Evolutionary conservation across 805 yeast species (phyloP).

Genomic region (Dipodascopsis uninucleata): DNA sequence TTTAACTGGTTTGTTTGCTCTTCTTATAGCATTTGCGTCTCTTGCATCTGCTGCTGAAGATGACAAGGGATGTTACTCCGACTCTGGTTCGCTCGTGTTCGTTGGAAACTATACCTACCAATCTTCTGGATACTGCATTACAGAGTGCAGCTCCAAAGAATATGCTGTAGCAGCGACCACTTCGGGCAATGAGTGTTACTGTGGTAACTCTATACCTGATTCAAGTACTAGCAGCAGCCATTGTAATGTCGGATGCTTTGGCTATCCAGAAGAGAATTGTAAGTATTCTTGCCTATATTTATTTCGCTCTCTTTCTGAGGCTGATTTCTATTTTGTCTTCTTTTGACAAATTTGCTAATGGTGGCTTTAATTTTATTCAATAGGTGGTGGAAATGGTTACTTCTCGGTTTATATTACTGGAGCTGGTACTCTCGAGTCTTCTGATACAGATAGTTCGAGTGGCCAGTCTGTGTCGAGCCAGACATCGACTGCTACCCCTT

Average conservation of each 20-base stretch:
- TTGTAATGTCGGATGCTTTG: slow-evolving; percentile 53
- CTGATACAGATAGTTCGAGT: slow-evolving; percentile 16
- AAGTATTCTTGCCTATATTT: slow-evolving; percentile 37
- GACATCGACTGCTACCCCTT: slow-evolving; percentile 32
- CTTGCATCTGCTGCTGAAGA: slow-evolving; percentile 4
- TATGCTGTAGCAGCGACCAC: slow-evolving; percentile 47
- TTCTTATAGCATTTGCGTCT: not conserved
- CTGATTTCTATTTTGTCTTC: no score
- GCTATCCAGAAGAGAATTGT: slow-evolving; percentile 61
- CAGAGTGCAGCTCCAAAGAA: slow-evolving; percentile 47
- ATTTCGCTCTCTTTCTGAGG: slow-evolving; percentile 33
- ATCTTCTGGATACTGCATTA: slow-evolving; percentile 55
- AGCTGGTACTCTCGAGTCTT: slow-evolving; percentile 20
- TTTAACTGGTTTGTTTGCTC: no score
- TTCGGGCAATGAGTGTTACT: slow-evolving; percentile 58
- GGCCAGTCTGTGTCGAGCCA: slow-evolving; percentile 15
- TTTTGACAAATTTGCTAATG: no score
- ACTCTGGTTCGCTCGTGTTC: slow-evolving; percentile 39
- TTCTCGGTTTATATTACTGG: slow-evolving; percentile 34
- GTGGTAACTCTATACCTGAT: slow-evolving; percentile 51
- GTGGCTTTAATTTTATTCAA: not conserved
- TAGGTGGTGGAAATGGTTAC: slow-evolving; percentile 46
- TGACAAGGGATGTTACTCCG: slow-evolving; percentile 42
- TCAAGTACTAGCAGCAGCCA: slow-evolving; percentile 31
- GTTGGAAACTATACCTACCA: slow-evolving; percentile 55